These are phyloP conservation scores for Salix koriyanagi DNA, from an alignment of 345 rosid genomes.

Conservation along the genomic window DNA sequence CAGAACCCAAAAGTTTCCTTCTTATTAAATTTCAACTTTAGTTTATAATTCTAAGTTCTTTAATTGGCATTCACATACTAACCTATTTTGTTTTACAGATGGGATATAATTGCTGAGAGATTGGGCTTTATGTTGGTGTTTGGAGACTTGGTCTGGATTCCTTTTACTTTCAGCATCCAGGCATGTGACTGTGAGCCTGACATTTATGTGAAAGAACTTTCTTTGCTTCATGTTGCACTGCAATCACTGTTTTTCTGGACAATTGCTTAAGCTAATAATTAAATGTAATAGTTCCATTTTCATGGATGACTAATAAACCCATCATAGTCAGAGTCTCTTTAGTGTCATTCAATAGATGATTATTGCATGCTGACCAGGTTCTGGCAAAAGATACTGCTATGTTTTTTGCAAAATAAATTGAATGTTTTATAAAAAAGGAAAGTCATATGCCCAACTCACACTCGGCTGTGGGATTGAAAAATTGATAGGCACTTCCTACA, in stretches of 20 bases:
- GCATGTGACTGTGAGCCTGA: constrained; percentile 36
- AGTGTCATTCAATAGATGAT: neutral
- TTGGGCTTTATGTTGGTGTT: constrained; percentile 93
- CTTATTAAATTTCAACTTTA: no score
- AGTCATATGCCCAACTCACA: no score
- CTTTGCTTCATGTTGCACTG: neutral
- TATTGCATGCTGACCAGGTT: no score
- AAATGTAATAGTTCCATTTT: neutral
- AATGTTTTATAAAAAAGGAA: no score
- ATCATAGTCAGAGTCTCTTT: neutral
- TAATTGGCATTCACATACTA: neutral
- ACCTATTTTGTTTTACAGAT: constrained; percentile 37
- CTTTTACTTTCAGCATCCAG: constrained; percentile 96
- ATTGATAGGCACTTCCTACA: no score
- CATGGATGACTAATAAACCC: neutral
- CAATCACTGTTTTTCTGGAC: neutral
- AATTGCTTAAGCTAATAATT: neutral
- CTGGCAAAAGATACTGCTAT: no score
- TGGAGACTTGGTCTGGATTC: constrained; percentile 94
- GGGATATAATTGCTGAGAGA: constrained; percentile 97
- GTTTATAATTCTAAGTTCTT: no score
- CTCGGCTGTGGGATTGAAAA: no score
- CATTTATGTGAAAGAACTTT: neutral
- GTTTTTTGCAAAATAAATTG: no score
- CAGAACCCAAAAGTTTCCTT: no score